Conservation (phyloP, 202 grass and related monocot genomes). For the Carex arenaria region DNA sequence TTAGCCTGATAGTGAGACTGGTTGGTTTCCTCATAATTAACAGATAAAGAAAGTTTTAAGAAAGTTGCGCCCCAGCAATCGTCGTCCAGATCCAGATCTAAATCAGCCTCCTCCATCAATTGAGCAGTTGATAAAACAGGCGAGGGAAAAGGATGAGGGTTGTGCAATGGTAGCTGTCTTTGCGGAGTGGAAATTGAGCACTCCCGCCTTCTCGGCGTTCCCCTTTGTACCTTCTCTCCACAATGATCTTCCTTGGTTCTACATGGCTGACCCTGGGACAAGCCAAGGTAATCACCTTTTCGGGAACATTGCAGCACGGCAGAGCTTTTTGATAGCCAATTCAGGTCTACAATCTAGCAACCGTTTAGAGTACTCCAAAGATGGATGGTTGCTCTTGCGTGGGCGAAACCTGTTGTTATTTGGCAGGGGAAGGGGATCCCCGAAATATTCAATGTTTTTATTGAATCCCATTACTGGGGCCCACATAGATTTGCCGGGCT, state of each 20-base stretch:
- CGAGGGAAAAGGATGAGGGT: neutral
- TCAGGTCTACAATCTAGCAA: neutral
- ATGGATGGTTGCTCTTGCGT: neutral
- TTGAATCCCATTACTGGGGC: slow-evolving; percentile 1
- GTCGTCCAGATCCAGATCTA: neutral
- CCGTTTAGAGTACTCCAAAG: slow-evolving; percentile 3
- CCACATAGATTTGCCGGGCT: neutral
- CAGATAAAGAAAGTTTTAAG: neutral
- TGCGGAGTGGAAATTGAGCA: slow-evolving; percentile 4
- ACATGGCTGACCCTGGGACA: neutral
- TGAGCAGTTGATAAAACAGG: neutral
- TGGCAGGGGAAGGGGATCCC: neutral
- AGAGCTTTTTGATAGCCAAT: neutral
- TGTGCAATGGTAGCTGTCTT: neutral
- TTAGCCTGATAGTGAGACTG: neutral
- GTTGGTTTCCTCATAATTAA: neutral
- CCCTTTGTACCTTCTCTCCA: neutral
- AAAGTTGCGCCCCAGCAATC: neutral
- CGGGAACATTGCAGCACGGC: neutral
- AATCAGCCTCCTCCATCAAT: neutral
- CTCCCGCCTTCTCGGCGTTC: neutral
- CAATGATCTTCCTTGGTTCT: slow-evolving; percentile 13
- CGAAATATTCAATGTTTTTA: neutral
- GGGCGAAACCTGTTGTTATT: neutral
- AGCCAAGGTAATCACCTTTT: neutral